phyloP scores from a whole-genome alignment of 2,329 filamentous ascomycete species.

The Calonectria leucothoes region DNA sequence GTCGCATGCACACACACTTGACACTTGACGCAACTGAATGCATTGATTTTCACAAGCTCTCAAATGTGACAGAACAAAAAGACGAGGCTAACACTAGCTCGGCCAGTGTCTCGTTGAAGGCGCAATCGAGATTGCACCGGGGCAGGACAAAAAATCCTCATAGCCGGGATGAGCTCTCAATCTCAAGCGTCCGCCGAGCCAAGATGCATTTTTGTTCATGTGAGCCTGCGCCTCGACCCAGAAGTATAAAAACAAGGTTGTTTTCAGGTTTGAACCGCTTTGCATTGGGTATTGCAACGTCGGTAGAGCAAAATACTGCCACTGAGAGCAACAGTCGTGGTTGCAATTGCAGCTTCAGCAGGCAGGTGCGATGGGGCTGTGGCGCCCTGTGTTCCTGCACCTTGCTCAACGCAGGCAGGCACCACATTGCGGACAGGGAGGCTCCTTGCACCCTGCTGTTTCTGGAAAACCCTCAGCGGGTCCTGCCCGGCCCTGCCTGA shows the following conservation, averaged over 20 bases:
- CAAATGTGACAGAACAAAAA: not conserved
- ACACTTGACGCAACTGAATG: slow-evolving; percentile 3
- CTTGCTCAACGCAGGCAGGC: not conserved
- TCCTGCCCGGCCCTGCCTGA: not conserved
- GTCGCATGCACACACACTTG: slow-evolving; percentile 1
- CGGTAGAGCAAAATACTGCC: not conserved
- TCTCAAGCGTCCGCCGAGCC: not conserved
- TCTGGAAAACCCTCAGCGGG: slow-evolving; percentile 30
- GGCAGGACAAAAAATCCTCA: not conserved
- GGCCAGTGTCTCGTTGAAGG: not conserved
- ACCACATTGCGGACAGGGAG: not conserved
- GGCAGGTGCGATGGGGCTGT: slow-evolving; percentile 19
- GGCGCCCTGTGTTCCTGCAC: slow-evolving; percentile 29
- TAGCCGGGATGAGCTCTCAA: not conserved
- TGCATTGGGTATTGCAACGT: not conserved
- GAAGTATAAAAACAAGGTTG: slow-evolving; percentile 9
- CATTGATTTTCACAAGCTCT: slow-evolving; percentile 14
- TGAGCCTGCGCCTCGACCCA: not conserved
- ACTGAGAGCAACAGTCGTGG: not conserved
- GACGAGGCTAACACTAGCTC: slow-evolving; percentile 1
- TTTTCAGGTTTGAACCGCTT: not conserved
- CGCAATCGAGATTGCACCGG: slow-evolving; percentile 1
- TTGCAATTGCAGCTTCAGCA: not conserved
- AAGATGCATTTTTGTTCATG: not conserved
- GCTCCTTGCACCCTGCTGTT: slow-evolving; percentile 24